These are phyloP conservation scores for Ceratobasidium sp. DNA, from an alignment of 1,284 basidiomycete species.

Conservation along the genomic window DNA sequence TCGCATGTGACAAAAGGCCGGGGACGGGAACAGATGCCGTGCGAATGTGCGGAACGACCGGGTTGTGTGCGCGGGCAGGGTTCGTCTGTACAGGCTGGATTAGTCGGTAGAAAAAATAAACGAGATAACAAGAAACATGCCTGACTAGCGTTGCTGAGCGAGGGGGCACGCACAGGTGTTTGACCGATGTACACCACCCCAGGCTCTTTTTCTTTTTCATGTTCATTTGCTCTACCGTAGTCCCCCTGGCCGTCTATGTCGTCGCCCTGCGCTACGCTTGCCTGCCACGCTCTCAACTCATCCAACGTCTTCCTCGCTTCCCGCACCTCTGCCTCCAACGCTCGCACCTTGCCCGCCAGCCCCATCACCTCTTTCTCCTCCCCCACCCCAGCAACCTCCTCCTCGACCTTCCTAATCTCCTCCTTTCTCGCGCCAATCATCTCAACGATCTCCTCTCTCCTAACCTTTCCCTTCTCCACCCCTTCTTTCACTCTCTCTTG, in stretches of 20 bases:
- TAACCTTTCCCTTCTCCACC: conserved; percentile 51
- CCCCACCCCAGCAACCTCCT: conserved; percentile 65
- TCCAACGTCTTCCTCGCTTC: conserved; percentile 62
- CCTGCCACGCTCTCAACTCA: conserved; percentile 60
- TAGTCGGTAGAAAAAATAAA: background rate
- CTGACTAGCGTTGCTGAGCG: conserved; percentile 26
- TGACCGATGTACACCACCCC: conserved; percentile 40
- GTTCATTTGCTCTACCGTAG: conserved; percentile 3
- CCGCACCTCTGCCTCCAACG: conserved; percentile 60
- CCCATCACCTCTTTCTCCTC: conserved; percentile 38
- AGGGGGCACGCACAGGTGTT: conserved; percentile 25
- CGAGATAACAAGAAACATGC: background rate
- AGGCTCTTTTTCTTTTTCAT: conserved; percentile 39
- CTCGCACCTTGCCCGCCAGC: conserved; percentile 62
- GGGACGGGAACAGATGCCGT: conserved; percentile 16
- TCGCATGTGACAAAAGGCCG: conserved; percentile 19
- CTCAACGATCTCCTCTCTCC: conserved; percentile 57
- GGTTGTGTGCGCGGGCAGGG: conserved; percentile 18
- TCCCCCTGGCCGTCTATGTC: conserved; percentile 2
- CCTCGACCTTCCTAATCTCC: conserved; percentile 73
- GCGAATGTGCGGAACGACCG: conserved; percentile 22
- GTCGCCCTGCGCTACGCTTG: conserved; percentile 59
- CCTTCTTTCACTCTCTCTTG: conserved; percentile 61
- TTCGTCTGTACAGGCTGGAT: conserved; percentile 10
- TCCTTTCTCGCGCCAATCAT: conserved; percentile 69